Evolutionary conservation across 257 asterid species (phyloP).

Genomic region (Ballota nigra): DNA sequence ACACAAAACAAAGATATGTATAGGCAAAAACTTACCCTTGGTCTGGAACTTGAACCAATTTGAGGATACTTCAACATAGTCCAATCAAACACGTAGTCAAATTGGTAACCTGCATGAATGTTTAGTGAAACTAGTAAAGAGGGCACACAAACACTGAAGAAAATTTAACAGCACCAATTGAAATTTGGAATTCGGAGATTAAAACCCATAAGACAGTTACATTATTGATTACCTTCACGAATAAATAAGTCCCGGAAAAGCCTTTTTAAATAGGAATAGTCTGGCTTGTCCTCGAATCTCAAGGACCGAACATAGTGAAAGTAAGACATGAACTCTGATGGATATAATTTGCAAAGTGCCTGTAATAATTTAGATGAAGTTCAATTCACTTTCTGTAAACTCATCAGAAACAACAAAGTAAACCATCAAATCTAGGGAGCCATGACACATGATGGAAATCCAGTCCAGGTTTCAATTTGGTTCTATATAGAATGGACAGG

Average conservation of each 20-base stretch:
- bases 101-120: conserved; percentile 74
- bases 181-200: neutral
- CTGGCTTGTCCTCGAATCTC: conserved; percentile 89
- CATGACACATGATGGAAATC: conserved; percentile 1
- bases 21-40: conserved; percentile 50
- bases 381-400: conserved; percentile 13
- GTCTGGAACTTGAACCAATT: conserved; percentile 78
- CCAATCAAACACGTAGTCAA: conserved; percentile 97
- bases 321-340: conserved; percentile 86
- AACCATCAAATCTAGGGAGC: neutral
- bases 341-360: conserved; percentile 87
- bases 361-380: conserved; percentile 29
- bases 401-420: conserved; percentile 4
- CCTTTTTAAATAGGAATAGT: conserved; percentile 88
- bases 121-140: neutral
- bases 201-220: neutral
- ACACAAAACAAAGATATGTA: conserved; percentile 12
- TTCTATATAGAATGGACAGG: neutral
- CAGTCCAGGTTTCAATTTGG: conserved; percentile 7
- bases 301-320: conserved; percentile 91
- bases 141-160: neutral
- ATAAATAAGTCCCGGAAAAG: conserved; percentile 92
- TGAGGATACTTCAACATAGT: conserved; percentile 94
- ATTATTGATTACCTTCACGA: conserved; percentile 68
- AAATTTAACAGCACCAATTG: neutral